phyloP scores from a whole-genome alignment of 1,284 basidiomycete species.

The Phlebopus sp. region DNA sequence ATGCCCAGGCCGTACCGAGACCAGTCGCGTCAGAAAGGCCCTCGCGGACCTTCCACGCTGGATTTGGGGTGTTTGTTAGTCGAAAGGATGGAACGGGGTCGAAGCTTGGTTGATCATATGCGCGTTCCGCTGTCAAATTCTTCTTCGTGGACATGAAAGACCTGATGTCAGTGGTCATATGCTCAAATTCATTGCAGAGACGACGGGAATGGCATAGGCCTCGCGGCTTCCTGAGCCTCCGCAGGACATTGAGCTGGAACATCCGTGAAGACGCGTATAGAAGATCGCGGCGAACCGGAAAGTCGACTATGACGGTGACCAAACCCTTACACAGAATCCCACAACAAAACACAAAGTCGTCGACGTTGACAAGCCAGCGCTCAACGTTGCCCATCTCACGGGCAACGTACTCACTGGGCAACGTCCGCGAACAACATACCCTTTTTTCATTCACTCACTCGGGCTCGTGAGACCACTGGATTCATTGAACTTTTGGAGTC shows the following conservation, averaged over 20 bases:
- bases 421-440: no score
- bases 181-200: not conserved
- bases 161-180: slow-evolving; percentile 2
- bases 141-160: slow-evolving; percentile 3
- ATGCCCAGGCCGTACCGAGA: slow-evolving; percentile 32
- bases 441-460: not conserved
- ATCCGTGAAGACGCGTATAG: slow-evolving; percentile 2
- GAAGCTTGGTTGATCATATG: slow-evolving; percentile 26
- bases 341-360: no score
- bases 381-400: no score
- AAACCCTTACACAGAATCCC: no score
- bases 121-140: not conserved
- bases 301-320: no score
- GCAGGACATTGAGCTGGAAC: not conserved
- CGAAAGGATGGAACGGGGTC: slow-evolving; percentile 35
- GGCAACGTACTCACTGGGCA: no score
- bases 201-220: not conserved
- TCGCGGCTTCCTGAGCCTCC: not conserved
- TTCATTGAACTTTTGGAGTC: not conserved
- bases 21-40: slow-evolving; percentile 38
- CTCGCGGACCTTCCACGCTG: slow-evolving; percentile 53
- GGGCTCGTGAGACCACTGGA: not conserved
- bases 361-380: no score
- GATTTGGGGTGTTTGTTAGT: slow-evolving; percentile 46
- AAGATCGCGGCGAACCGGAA: no score